phyloP scores from a whole-genome alignment of 805 yeast species.

The Danielia reshetovae region DNA sequence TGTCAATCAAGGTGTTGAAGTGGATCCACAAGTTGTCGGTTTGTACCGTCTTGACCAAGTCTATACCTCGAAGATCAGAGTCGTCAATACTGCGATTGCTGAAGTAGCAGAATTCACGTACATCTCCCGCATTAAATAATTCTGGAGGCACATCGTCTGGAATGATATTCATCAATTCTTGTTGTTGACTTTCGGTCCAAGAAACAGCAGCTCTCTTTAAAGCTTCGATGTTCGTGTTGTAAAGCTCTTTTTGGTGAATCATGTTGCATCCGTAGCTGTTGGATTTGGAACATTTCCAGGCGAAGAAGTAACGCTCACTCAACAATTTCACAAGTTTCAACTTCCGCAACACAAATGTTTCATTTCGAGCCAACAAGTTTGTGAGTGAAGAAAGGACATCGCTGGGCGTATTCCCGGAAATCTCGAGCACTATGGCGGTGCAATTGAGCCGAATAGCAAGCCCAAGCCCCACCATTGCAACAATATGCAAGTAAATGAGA shows the following conservation, averaged over 20 bases:
- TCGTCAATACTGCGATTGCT: constrained; percentile 8
- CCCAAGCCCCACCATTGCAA: constrained; percentile 11
- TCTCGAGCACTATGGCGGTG: constrained; percentile 3
- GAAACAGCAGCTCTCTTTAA: constrained; percentile 5
- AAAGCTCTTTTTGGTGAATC: constrained; percentile 4
- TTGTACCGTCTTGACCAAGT: constrained; percentile 14
- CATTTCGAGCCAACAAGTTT: background rate
- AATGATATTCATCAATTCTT: constrained; percentile 5
- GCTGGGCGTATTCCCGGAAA: background rate
- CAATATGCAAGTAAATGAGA: constrained; percentile 6
- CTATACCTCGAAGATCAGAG: constrained; percentile 7
- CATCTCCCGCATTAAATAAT: constrained; percentile 2
- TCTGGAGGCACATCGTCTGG: constrained; percentile 6
- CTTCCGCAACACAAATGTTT: constrained; percentile 4
- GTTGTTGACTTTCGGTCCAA: constrained; percentile 10
- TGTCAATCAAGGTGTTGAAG: constrained; percentile 9
- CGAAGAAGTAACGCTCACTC: constrained; percentile 14
- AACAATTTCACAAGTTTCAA: constrained; percentile 10
- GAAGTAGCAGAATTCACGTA: constrained; percentile 6
- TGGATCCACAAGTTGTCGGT: constrained; percentile 18
- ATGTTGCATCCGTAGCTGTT: constrained; percentile 4
- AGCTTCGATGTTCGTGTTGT: constrained; percentile 3
- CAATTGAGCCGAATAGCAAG: constrained; percentile 10
- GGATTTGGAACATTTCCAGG: constrained; percentile 15
- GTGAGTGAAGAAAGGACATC: constrained; percentile 2